A percentile compares a stretch with the other conserved stretches of the same genome.
Conservation (phyloP, 202 grass and related monocot species). For the Zoysia matrella region DNA sequence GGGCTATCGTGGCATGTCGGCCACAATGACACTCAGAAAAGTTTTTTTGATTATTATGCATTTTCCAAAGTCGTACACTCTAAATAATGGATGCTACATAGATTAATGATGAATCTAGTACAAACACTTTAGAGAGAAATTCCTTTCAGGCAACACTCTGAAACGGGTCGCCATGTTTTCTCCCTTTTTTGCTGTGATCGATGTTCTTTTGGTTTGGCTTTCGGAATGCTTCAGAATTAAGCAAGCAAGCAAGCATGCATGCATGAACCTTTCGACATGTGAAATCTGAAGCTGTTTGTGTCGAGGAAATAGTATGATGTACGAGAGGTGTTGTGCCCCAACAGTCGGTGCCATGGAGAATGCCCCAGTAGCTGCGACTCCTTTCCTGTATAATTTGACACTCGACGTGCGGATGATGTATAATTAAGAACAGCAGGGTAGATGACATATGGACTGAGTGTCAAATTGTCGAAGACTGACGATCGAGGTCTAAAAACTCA, state of each 20-base stretch:
- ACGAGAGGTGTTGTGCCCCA: not conserved
- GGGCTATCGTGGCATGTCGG: slow-evolving; percentile 39
- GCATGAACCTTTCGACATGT: not conserved
- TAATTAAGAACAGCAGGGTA: too few species aligned
- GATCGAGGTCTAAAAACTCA: too few species aligned
- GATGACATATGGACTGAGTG: too few species aligned
- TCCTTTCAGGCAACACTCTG: not conserved
- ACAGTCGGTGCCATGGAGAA: not conserved
- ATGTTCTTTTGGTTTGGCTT: slow-evolving; percentile 6
- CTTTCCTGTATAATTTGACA: too few species aligned
- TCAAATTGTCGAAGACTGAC: too few species aligned
- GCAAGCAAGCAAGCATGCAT: too few species aligned
- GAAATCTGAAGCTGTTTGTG: not conserved
- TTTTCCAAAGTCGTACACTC: not conserved
- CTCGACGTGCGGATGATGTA: too few species aligned
- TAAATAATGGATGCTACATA: not conserved
- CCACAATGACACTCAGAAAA: not conserved
- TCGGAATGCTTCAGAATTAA: slow-evolving; percentile 12
- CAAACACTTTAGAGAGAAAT: not conserved
- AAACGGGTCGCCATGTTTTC: not conserved
- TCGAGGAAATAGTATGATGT: not conserved
- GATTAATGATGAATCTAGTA: not conserved
- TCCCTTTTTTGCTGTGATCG: not conserved
- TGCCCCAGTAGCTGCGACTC: too few species aligned
- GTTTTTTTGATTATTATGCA: not conserved